Percentiles rank a stretch among this genome's conserved stretches.
phyloP scores from a whole-genome alignment of 495 filamentous ascomycete genomes.

The Neurospora sp. region DNA sequence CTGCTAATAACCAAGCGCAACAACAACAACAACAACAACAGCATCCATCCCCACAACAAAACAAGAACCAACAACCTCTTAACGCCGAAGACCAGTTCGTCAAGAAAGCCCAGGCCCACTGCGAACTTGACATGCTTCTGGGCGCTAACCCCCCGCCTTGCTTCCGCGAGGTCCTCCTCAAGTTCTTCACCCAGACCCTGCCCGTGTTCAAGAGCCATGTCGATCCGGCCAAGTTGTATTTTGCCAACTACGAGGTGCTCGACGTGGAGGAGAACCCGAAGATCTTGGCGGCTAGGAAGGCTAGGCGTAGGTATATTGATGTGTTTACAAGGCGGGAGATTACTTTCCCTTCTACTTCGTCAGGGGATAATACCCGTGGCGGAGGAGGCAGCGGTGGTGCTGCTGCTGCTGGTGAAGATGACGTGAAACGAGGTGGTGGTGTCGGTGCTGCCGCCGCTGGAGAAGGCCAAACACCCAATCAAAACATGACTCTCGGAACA shows the following conservation, averaged over 20 bases:
- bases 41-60: background rate
- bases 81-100: slow-evolving; percentile 22
- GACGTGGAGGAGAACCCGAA: slow-evolving; percentile 33
- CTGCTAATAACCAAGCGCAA: slow-evolving; percentile 12
- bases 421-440: background rate
- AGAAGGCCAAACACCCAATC: background rate
- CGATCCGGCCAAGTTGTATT: slow-evolving; percentile 38
- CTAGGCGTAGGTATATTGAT: slow-evolving; percentile 24
- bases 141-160: slow-evolving; percentile 32
- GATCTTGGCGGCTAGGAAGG: slow-evolving; percentile 16
- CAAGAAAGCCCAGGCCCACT: slow-evolving; percentile 26
- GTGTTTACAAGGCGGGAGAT: slow-evolving; percentile 27
- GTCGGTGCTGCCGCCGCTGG: background rate
- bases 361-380: slow-evolving; percentile 4
- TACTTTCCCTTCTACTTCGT: background rate
- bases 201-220: slow-evolving; percentile 27
- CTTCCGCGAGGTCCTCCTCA: slow-evolving; percentile 37
- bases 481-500: background rate
- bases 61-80: slow-evolving; percentile 9
- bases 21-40: slow-evolving; percentile 10
- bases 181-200: slow-evolving; percentile 36
- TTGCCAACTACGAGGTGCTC: slow-evolving; percentile 38
- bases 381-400: slow-evolving; percentile 3
- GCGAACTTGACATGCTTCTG: slow-evolving; percentile 41
- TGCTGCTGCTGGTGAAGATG: background rate